Percentiles rank a stretch among this genome's conserved stretches.
These are phyloP conservation scores for Ogataea salicorniae DNA, from an alignment of 805 yeast genomes.

Conservation along the genomic window DNA sequence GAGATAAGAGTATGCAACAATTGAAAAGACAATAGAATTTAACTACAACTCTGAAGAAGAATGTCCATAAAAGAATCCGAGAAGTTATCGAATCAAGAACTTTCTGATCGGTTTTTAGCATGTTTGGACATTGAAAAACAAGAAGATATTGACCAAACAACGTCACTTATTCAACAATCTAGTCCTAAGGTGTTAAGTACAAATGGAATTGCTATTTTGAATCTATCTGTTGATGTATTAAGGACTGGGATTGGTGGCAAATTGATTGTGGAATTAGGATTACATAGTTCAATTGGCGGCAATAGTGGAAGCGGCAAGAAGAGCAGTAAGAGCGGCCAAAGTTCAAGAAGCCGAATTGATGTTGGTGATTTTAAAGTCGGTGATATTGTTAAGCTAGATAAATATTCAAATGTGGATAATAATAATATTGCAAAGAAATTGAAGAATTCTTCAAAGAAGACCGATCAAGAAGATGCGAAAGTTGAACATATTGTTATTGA, in stretches of 20 bases:
- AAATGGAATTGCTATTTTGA: conserved; percentile 71
- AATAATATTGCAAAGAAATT: conserved; percentile 15
- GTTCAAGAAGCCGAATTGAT: conserved; percentile 22
- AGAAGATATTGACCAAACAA: conserved; percentile 48
- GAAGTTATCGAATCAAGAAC: conserved; percentile 9
- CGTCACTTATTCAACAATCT: conserved; percentile 37
- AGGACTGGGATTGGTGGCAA: conserved; percentile 80
- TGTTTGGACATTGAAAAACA: conserved; percentile 44
- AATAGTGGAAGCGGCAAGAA: conserved; percentile 13
- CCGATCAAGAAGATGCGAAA: conserved; percentile 20
- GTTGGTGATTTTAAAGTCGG: conserved; percentile 61
- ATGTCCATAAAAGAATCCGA: not conserved
- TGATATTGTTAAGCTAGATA: conserved; percentile 65
- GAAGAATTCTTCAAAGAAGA: conserved; percentile 28
- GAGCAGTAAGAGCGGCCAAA: conserved; percentile 18
- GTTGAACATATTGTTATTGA: conserved; percentile 33
- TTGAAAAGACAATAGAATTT: no score
- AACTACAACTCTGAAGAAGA: no score
- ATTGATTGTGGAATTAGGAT: conserved; percentile 54
- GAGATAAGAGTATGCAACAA: no score
- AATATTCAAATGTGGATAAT: conserved; percentile 30
- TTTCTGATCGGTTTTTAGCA: conserved; percentile 34
- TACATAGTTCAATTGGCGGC: conserved; percentile 40
- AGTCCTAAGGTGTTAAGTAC: conserved; percentile 63
- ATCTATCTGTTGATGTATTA: conserved; percentile 54